Base-by-base conservation (phyloP, 2,329 filamentous ascomycete genomes). In the Xylariaceae sp. region DNA sequence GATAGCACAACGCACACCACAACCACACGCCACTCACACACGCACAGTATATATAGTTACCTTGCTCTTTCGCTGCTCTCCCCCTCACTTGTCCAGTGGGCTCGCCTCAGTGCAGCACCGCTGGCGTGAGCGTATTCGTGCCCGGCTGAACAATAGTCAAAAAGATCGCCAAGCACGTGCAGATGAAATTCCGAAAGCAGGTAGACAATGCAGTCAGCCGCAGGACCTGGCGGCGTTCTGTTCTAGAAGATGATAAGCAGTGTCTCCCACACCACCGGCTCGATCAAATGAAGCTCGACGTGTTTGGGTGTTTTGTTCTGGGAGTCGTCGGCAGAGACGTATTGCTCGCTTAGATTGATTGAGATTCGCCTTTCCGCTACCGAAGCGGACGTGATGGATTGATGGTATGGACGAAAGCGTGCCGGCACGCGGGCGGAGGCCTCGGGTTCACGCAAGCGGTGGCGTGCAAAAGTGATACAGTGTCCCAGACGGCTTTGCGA, bases 101-200 rank as follows among this genome's bases (percentile, higher is more conserved):
- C 23, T 30, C 23, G 4, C 23, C 23, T 30, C 23, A 30, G 23
- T 30, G 23, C 23, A 30, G 23, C 23, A 30, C 23, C 5, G 23
- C 4, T 55, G 51, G 54, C 51, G 53, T 60, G 57, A 41, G 48
- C 35, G 61, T 58, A 54, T 55, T 58, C 57, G 51, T 56, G 55
- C 23, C 23, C 23, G 23, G 23, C 17, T 35, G 47, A 44, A 45
- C 51, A 49, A 45, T 23, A 54, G 48, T 30, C 48, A 37, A 44
- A 37, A 44, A 39, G 48, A 44, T 44, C 49, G 52, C 50, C 54
- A 55, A 52, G 30, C 44, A 52, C 13, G 49, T 54, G 56, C 48
- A 56, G 55, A 10, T 41, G 52, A 9, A 54, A 35, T 53, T 44
- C 17, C 39, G 56, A 49, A 55, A 39, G 45, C 55, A 57, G 41